Conservation (phyloP, 1,139 yeast species). For the Scheffersomyces illinoinensis region DNA sequence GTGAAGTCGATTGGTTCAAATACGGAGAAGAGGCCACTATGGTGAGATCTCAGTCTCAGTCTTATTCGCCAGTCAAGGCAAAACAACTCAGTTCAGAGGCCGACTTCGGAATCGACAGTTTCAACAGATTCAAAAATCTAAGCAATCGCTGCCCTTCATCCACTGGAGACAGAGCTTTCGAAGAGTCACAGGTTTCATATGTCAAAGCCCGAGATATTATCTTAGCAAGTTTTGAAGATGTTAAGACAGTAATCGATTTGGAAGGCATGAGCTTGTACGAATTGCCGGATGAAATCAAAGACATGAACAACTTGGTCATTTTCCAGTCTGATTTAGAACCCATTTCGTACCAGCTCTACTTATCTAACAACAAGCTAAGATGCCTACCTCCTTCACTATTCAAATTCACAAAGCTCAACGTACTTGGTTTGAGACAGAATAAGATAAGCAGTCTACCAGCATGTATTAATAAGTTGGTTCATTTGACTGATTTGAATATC, state of each 20-base stretch:
- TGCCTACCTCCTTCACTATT: conserved; percentile 54
- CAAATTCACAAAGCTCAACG: conserved; percentile 50
- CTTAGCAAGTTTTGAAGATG: conserved; percentile 42
- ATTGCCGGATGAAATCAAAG: conserved; percentile 58
- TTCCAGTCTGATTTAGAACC: conserved; percentile 30
- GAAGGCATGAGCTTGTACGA: conserved; percentile 42
- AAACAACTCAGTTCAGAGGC: conserved; percentile 39
- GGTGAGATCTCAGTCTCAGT: conserved; percentile 4
- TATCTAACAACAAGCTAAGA: conserved; percentile 51
- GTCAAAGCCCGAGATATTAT: conserved; percentile 34
- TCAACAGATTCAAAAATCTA: conserved; percentile 40
- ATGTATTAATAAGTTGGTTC: conserved; percentile 41
- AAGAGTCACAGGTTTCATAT: conserved; percentile 7
- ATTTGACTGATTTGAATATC: conserved; percentile 51
- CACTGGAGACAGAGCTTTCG: conserved; percentile 9
- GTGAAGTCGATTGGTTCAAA: conserved; percentile 8
- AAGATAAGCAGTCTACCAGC: conserved; percentile 53
- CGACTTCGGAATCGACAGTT: conserved; percentile 49
- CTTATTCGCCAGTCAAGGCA: conserved; percentile 8
- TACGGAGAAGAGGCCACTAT: conserved; percentile 4
- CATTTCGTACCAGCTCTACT: conserved; percentile 45
- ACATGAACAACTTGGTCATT: conserved; percentile 50
- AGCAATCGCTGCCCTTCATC: conserved; percentile 30
- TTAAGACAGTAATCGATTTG: conserved; percentile 37
- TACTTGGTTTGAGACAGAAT: conserved; percentile 55